phyloP scores from a whole-genome alignment of 129 eudicot species.

The Scalesia atractyloides region DNA sequence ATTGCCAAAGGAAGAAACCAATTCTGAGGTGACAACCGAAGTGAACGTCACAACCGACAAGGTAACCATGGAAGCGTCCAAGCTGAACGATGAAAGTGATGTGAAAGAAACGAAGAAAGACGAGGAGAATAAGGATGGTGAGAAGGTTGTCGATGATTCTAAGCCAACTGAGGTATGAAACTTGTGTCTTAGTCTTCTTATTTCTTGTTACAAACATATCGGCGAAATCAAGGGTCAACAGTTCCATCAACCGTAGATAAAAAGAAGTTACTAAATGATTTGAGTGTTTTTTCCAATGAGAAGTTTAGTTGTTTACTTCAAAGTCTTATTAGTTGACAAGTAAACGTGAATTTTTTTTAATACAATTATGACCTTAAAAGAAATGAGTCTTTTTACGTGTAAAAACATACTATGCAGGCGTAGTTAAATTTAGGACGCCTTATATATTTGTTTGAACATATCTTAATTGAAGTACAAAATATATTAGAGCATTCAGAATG shows the following conservation, averaged over 20 bases:
- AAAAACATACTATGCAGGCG: no score
- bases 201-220: neutral
- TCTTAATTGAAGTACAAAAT: no score
- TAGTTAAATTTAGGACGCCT: no score
- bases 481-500: no score
- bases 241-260: neutral
- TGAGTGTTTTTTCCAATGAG: no score
- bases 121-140: constrained; percentile 19
- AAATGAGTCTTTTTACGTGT: no score
- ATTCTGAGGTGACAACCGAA: neutral
- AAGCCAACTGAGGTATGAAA: constrained; percentile 28
- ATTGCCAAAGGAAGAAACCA: neutral
- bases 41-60: neutral
- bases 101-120: constrained; percentile 19
- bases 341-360: no score
- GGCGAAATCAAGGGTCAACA: neutral
- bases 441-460: no score
- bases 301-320: no score
- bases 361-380: no score
- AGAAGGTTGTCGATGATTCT: constrained; percentile 21
- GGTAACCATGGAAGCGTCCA: constrained; percentile 10
- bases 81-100: constrained; percentile 11
- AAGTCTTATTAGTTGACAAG: no score
- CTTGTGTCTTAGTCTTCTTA: neutral
- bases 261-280: no score